Evolutionary conservation across 352 stramenopile species (phyloP).

Genomic region (Globisporangium mamillatum): DNA sequence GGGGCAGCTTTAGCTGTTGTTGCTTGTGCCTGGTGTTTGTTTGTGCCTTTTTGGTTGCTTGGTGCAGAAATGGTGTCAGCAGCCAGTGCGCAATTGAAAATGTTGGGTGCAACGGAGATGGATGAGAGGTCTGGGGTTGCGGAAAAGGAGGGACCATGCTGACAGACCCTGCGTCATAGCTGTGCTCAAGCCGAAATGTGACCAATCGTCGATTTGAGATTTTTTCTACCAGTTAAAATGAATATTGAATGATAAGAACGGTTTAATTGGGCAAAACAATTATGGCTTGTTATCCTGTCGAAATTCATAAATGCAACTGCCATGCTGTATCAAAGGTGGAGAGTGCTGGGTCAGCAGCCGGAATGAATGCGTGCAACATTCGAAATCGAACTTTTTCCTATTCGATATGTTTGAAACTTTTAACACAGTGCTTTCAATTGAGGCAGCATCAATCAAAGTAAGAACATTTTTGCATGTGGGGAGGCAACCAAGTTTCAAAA

Average conservation of each 20-base stretch:
- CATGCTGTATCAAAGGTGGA: background rate
- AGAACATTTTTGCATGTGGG: background rate
- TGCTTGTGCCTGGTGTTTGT: background rate
- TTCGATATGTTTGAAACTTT: background rate
- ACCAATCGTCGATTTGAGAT: background rate
- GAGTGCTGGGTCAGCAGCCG: background rate
- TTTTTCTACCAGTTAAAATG: background rate
- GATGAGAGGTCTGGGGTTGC: background rate
- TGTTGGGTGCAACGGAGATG: background rate
- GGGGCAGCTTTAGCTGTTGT: background rate
- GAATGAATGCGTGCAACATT: background rate
- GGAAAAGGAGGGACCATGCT: slow-evolving; percentile 4
- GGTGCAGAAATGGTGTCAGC: background rate
- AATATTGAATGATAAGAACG: fast-evolving
- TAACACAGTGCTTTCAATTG: background rate
- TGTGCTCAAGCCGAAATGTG: background rate
- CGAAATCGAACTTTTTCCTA: background rate
- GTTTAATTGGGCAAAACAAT: background rate
- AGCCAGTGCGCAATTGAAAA: background rate
- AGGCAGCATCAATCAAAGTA: background rate
- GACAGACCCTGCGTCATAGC: slow-evolving; percentile 5
- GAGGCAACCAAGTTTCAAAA: background rate
- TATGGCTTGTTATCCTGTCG: fast-evolving
- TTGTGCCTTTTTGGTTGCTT: background rate
- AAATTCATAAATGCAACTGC: background rate